Base-by-base conservation (phyloP, 163 green algal genomes). In the Chloromonas sp. region DNA sequence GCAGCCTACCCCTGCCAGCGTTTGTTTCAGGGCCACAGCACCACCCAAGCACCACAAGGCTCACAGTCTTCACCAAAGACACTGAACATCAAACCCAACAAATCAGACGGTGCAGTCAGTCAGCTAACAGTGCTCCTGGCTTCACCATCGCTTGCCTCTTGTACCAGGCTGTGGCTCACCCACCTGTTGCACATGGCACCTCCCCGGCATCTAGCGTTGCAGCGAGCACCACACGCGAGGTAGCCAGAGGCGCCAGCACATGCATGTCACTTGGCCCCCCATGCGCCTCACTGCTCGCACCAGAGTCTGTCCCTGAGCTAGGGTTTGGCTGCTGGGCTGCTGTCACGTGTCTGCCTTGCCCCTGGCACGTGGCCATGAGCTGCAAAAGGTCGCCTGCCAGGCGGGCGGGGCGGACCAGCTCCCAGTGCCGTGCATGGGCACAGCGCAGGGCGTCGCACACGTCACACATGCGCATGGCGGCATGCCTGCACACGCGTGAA, bases 171-270 rank as follows among this genome's bases (percentile, higher is more conserved):
- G 36, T 36, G 36, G 36, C 36, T 36, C 80, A 83, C 86, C 0
- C 81, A 89, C 86, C 86, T 58, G 82, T 60, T 61, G 86, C 80
- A 36, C 78, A 84, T 1, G 87, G 83, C 66, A 90, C 87, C 83
- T 89, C 83, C 14, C 87, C 87, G 1, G 85, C 87, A 58, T 90
- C 87, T 70, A 90, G 61, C 11, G 83, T 81, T 1, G 81, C 85
- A 2, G 1, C 85, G 61, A 90, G 77, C 58, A 88, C 70, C 76
- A 90, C 82, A 0, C 81, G 57, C 58, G 84, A 80, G 3, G 70
- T 81, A 2, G n/a, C n/a, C n/a, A 74, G 36, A 36, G 36, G 36
- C 36, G 36, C 36, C 36, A 36, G 36, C 36, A 36, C 36, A 36
- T 36, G 36, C 36, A 36, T 36, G 36, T 36, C 36, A 36, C 70